Percentiles rank a stretch among this genome's conserved stretches.
phyloP scores from a whole-genome alignment of 371 early-diverging fungal species.

The Dinochytrium kinnereticum region DNA sequence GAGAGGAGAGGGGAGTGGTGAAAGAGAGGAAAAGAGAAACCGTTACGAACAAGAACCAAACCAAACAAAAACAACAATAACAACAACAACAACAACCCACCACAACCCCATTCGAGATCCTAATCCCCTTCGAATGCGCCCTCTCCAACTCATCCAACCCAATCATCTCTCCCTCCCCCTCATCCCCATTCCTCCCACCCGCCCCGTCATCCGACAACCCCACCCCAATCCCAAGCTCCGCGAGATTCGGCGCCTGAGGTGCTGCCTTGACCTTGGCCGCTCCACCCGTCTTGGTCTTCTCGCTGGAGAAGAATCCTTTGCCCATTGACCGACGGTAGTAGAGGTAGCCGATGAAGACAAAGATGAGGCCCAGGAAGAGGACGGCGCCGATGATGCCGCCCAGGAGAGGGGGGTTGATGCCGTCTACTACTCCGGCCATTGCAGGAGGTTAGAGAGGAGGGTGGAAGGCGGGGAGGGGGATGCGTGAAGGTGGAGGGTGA shows the following conservation, averaged over 20 bases:
- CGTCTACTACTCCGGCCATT: background rate
- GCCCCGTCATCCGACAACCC: background rate
- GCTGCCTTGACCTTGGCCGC: slow-evolving; percentile 1
- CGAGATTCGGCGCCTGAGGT: slow-evolving; percentile 14
- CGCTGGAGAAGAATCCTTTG: slow-evolving; percentile 16
- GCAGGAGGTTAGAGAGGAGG: background rate
- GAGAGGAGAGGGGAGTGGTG: background rate
- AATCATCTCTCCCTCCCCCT: no score
- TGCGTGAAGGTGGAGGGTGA: background rate
- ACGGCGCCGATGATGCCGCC: slow-evolving; percentile 16
- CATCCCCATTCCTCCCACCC: background rate
- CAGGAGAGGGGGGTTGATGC: background rate
- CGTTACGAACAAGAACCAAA: background rate
- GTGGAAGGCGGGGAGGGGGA: background rate
- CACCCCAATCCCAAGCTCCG: slow-evolving; percentile 5
- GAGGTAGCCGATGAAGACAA: slow-evolving; percentile 12
- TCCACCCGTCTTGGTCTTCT: slow-evolving; percentile 11
- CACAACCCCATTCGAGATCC: slow-evolving; percentile 10
- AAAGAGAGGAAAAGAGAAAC: background rate
- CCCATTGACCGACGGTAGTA: slow-evolving; percentile 16
- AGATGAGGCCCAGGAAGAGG: slow-evolving; percentile 2
- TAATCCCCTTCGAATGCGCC: background rate
- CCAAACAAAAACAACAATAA: background rate
- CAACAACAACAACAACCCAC: background rate
- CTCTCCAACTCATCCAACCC: background rate